Evolutionary conservation across 345 rosid species (phyloP).

Genomic region (Reutealis trisperma): DNA sequence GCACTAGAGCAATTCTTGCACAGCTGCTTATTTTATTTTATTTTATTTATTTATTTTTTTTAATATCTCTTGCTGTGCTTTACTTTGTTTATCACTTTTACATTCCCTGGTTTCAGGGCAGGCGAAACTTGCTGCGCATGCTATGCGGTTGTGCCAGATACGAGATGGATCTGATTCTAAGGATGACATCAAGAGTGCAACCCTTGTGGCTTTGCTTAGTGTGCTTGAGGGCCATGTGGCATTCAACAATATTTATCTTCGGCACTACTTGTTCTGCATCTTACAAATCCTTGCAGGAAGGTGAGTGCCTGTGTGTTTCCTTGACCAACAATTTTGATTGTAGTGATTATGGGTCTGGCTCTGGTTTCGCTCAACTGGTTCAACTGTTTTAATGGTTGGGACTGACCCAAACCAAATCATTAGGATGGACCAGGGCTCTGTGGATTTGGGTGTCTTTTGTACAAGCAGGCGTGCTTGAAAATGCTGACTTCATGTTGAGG

Average conservation of each 20-base stretch:
- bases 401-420: neutral
- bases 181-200: constrained; percentile 46
- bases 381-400: neutral
- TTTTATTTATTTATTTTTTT: no score
- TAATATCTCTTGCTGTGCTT: neutral
- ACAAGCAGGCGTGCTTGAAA: neutral
- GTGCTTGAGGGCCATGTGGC: constrained; percentile 68
- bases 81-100: neutral
- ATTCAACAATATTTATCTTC: constrained; percentile 75
- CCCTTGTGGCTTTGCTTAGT: constrained; percentile 65
- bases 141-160: constrained; percentile 79
- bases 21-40: no score
- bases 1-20: neutral
- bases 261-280: constrained; percentile 83
- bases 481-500: neutral
- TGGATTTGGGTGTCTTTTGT: neutral
- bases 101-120: constrained; percentile 68
- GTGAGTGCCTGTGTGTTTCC: constrained; percentile 38
- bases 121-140: constrained; percentile 70
- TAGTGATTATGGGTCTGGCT: neutral
- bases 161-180: constrained; percentile 47
- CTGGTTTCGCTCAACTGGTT: neutral
- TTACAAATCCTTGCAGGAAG: constrained; percentile 83
- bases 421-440: neutral
- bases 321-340: neutral